Percentiles rank a stretch among this genome's conserved stretches.
Evolutionary conservation across 768 basidiomycete genomes (phyloP).

Genomic region (Suillus subalutaceus): DNA sequence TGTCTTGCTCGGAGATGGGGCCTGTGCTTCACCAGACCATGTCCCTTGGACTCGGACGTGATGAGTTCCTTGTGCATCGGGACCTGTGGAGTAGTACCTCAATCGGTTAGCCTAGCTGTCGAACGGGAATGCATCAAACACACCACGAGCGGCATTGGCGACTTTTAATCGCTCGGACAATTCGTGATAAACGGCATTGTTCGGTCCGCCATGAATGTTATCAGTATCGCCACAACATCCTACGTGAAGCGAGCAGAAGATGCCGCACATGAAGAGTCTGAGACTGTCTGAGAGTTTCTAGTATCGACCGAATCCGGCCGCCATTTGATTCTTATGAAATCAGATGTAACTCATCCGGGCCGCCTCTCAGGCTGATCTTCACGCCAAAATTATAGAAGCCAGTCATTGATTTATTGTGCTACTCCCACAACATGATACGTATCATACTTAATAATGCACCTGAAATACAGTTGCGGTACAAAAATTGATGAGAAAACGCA

Average conservation of each 20-base stretch:
- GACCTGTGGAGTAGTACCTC: constrained; percentile 46
- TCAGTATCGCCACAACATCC: constrained; percentile 18
- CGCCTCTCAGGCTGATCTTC: not conserved
- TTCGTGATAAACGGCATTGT: constrained; percentile 21
- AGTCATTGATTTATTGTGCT: constrained; percentile 18
- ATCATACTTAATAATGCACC: constrained; percentile 17
- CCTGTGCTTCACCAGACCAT: not conserved
- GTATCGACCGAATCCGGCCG: not conserved
- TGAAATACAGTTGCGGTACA: constrained; percentile 18
- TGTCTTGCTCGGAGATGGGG: not conserved
- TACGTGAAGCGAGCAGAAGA: constrained; percentile 51
- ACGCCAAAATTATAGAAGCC: not conserved
- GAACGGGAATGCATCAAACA: constrained; percentile 17
- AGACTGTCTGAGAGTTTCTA: constrained; percentile 8
- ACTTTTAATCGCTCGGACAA: constrained; percentile 40
- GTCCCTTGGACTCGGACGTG: constrained; percentile 19
- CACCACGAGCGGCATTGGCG: constrained; percentile 65
- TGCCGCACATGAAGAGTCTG: constrained; percentile 64
- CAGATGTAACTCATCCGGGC: not conserved
- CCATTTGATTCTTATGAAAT: not conserved
- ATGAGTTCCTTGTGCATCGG: constrained; percentile 56
- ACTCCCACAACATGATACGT: constrained; percentile 17
- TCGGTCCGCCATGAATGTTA: not conserved
- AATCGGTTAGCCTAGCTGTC: not conserved
- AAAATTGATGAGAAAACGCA: constrained; percentile 6